A percentile compares a stretch with the other conserved stretches of the same genome.
These are phyloP conservation scores for Lyophyllum shimeji DNA, from an alignment of 768 basidiomycete species.

Conservation along the genomic window DNA sequence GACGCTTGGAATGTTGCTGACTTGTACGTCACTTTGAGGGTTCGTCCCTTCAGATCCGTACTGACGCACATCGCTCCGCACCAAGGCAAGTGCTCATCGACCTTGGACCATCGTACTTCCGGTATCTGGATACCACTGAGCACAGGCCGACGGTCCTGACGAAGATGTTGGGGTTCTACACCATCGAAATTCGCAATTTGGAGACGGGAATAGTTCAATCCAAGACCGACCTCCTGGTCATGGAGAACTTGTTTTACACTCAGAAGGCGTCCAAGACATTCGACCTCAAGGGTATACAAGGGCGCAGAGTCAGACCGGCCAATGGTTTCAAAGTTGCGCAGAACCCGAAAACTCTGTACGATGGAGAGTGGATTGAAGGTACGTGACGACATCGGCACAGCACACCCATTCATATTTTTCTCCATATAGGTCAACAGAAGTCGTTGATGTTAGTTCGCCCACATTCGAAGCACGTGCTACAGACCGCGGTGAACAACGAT, in stretches of 20 bases:
- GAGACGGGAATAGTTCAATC: conserved; percentile 64
- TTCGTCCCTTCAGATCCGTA: background rate
- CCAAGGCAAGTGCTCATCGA: conserved; percentile 69
- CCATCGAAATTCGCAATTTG: conserved; percentile 72
- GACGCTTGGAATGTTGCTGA: conserved; percentile 88
- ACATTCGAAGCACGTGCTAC: conserved; percentile 70
- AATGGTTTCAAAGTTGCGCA: conserved; percentile 31
- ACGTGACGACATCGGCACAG: conserved; percentile 2
- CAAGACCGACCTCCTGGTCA: conserved; percentile 75
- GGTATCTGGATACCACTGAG: conserved; percentile 70
- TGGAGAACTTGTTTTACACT: conserved; percentile 83
- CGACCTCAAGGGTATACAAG: conserved; percentile 84
- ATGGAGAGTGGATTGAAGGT: conserved; percentile 88
- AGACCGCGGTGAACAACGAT: conserved; percentile 67
- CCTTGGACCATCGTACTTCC: conserved; percentile 76
- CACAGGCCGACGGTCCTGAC: conserved; percentile 68
- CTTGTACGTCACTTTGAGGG: conserved; percentile 47
- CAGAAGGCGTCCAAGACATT: conserved; percentile 69
- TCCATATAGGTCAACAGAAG: conserved; percentile 56
- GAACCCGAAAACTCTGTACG: conserved; percentile 63
- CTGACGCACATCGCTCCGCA: background rate
- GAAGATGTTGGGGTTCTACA: conserved; percentile 82
- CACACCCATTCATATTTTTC: background rate
- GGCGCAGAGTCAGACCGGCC: conserved; percentile 62
- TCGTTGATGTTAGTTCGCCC: conserved; percentile 66